Base-by-base conservation (phyloP, 352 stramenopile genomes). In the Phytophthora europaea region DNA sequence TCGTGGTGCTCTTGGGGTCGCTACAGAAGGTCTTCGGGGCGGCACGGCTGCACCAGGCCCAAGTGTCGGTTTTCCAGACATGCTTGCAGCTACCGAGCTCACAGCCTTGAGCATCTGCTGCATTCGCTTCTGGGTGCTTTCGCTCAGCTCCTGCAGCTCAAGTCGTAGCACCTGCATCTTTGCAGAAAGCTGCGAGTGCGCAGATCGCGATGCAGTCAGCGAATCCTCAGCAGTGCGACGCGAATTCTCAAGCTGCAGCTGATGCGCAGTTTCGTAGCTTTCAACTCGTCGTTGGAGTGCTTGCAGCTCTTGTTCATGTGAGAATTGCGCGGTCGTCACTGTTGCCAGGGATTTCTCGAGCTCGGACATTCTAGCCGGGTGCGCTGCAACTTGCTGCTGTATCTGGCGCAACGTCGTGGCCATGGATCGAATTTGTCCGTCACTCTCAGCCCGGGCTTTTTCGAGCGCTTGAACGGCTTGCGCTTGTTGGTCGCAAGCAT, bases 111-210 rank as follows among this genome's bases (percentile, higher is more conserved):
- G 31, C 12, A 87, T 47, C 10, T 88, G 78, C 38, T 79, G 69
- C 20, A 83, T 57, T 16, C 77, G 71, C 3, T 74, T 73, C 31
- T 80, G 60, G 4, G 62, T 62, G 12, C 72, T 70, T 12, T 84
- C 72, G 5, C 16, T 61, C 22, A 78, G 67, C 38, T 84, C 76
- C 38, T 85, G 79, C 6, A 85, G 52, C 56, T 90, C 82, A 3
- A 82, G 33, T 3, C 78, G 67, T 10, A 83, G n/a, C 34, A 89
- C 71, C 53, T 88, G 80, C 10, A 89, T 52, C 50, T 86, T 88
- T 26, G 78, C 47, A 2, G 78, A 69, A 36, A 87, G 61, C 26
- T 89, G 82, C 16, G 67, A 58, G 6, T 89, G 58, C 0, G 53
- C 48, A 3, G 72, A 69, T 2, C 72, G 67, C n/a, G 87, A 38